Conservation (phyloP, 805 yeast genomes). For the Kurtzmaniella fragi region DNA sequence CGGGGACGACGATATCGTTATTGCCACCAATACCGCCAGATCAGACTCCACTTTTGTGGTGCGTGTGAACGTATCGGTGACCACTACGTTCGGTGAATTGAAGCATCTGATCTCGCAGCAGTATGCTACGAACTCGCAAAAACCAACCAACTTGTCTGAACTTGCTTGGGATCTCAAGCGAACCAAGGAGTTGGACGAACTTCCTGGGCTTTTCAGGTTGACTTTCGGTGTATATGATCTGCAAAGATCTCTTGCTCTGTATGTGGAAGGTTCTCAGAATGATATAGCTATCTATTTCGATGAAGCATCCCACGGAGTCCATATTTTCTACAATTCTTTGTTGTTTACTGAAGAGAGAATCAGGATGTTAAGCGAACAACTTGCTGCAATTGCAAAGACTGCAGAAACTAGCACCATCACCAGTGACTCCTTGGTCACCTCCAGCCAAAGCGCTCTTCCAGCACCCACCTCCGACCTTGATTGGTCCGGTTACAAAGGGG, state of each 20-base stretch:
- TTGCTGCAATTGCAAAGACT: slow-evolving; percentile 27
- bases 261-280: slow-evolving; percentile 51
- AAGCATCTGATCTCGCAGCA: slow-evolving; percentile 39
- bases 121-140: slow-evolving; percentile 26
- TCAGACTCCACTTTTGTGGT: slow-evolving; percentile 48
- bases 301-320: slow-evolving; percentile 15
- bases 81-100: slow-evolving; percentile 50
- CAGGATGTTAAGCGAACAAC: slow-evolving; percentile 66
- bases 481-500: slow-evolving; percentile 89
- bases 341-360: slow-evolving; percentile 70
- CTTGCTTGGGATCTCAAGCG: slow-evolving; percentile 49
- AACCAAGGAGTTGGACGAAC: slow-evolving; percentile 45
- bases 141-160: slow-evolving; percentile 49
- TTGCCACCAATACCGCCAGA: slow-evolving; percentile 56
- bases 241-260: slow-evolving; percentile 45
- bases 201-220: slow-evolving; percentile 61
- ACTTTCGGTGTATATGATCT: slow-evolving; percentile 27
- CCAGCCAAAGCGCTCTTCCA: slow-evolving; percentile 66
- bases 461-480: slow-evolving; percentile 84
- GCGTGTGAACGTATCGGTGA: slow-evolving; percentile 56
- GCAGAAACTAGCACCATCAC: slow-evolving; percentile 46
- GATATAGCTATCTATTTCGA: slow-evolving; percentile 55
- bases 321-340: slow-evolving; percentile 67
- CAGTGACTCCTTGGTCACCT: slow-evolving; percentile 62
- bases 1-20: slow-evolving; percentile 91